phyloP scores from a whole-genome alignment of 1,284 basidiomycete genomes.

The Spongiforma sp. region DNA sequence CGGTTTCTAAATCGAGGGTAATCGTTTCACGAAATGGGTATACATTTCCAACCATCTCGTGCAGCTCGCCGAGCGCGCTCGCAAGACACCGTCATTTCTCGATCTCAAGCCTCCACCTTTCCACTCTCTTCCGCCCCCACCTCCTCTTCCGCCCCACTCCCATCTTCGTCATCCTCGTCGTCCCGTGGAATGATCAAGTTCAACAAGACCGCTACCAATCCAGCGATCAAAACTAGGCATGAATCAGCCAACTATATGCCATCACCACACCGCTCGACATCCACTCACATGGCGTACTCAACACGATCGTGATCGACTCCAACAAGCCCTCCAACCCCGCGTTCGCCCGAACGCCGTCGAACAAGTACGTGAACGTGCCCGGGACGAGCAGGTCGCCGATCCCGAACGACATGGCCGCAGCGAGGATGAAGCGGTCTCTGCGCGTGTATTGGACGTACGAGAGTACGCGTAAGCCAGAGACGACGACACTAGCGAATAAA shows the following conservation, averaged over 20 bases:
- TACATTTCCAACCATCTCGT: no score
- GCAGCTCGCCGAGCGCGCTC: no score
- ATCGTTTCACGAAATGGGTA: no score
- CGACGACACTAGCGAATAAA: conserved; percentile 67
- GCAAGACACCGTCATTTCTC: no score
- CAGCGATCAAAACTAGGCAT: conserved; percentile 62
- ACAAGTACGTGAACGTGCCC: conserved; percentile 68
- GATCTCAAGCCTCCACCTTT: no score
- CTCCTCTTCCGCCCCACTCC: conserved; percentile 30
- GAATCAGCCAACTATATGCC: conserved; percentile 18
- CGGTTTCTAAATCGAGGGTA: no score
- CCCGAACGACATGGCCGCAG: conserved; percentile 75
- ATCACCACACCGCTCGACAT: neutral
- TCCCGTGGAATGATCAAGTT: conserved; percentile 70
- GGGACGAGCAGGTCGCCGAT: conserved; percentile 71
- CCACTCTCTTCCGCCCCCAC: conserved; percentile 3
- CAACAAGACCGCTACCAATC: conserved; percentile 67
- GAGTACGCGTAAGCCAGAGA: conserved; percentile 78
- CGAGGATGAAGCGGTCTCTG: conserved; percentile 79
- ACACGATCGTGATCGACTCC: conserved; percentile 77
- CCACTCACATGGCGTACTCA: conserved; percentile 77
- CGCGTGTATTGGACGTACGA: conserved; percentile 69
- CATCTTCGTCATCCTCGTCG: conserved; percentile 32
- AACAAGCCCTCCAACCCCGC: conserved; percentile 74
- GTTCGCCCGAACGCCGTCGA: conserved; percentile 66